A percentile compares a stretch with the other conserved stretches of the same genome.
Evolutionary conservation across 352 stramenopile genomes (phyloP).

Genomic region (Phytophthora pseudosyringae): DNA sequence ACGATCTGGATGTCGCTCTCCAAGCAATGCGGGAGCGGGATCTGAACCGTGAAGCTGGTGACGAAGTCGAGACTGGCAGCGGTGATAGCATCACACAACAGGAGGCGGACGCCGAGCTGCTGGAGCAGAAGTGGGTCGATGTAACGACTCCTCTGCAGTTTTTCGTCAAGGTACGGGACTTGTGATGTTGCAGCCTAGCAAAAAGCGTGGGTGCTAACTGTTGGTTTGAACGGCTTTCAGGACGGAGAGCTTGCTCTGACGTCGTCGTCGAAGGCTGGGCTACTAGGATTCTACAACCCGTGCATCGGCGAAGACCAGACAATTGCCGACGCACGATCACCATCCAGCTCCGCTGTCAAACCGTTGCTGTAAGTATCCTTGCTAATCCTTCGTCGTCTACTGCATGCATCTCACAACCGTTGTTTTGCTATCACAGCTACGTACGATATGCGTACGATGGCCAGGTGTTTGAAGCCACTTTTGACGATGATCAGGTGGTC

Average conservation of each 20-base stretch:
- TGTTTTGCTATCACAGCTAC: slow-evolving; percentile 47
- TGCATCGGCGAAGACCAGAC: slow-evolving; percentile 58
- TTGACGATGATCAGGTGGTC: slow-evolving; percentile 76
- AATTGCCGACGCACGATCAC: slow-evolving; percentile 40
- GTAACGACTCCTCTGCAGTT: slow-evolving; percentile 85
- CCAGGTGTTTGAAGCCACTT: slow-evolving; percentile 83
- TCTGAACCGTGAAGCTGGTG: slow-evolving; percentile 30
- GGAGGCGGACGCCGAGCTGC: slow-evolving; percentile 27
- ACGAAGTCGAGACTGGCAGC: slow-evolving; percentile 24
- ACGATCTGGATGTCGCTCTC: slow-evolving; percentile 27
- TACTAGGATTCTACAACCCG: slow-evolving; percentile 87
- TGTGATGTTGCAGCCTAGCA: neutral
- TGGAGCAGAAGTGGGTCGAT: slow-evolving; percentile 72
- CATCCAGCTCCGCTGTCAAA: slow-evolving; percentile 23
- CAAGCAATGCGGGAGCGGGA: slow-evolving; percentile 26
- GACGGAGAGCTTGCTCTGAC: slow-evolving; percentile 62
- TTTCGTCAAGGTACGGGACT: slow-evolving; percentile 64
- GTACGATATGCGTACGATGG: slow-evolving; percentile 78
- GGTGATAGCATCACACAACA: slow-evolving; percentile 20
- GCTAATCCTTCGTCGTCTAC: neutral
- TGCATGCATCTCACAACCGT: neutral
- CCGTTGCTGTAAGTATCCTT: slow-evolving; percentile 65
- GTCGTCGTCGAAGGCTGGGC: slow-evolving; percentile 63
- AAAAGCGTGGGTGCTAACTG: slow-evolving; percentile 3
- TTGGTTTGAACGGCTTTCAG: slow-evolving; percentile 28